A percentile compares a stretch with the other conserved stretches of the same genome.
phyloP scores from a whole-genome alignment of 2,329 filamentous ascomycete genomes.

The Beauveria asiatica region DNA sequence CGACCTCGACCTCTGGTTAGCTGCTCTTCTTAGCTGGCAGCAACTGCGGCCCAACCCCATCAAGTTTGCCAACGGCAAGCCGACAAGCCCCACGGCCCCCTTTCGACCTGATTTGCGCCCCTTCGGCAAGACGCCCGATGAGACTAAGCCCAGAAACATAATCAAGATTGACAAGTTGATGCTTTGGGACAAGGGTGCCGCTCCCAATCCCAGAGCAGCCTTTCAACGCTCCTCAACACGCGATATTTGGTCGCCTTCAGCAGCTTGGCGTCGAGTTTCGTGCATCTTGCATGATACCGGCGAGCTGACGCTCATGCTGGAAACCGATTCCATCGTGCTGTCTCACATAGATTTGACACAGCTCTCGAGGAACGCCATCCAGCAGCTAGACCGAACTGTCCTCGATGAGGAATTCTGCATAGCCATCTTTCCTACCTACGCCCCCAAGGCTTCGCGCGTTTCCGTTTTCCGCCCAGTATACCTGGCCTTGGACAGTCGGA shows the following conservation, averaged over 20 bases:
- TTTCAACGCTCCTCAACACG: conserved; percentile 49
- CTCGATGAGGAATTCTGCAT: conserved; percentile 90
- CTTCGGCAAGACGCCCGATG: conserved; percentile 27
- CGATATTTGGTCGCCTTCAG: conserved; percentile 43
- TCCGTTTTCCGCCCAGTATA: conserved; percentile 83
- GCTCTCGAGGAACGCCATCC: conserved; percentile 80
- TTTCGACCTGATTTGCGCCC: conserved; percentile 36
- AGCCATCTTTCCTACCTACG: conserved; percentile 90
- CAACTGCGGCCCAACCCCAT: conserved; percentile 56
- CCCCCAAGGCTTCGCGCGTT: conserved; percentile 61
- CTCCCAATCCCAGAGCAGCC: conserved; percentile 46
- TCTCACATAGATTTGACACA: conserved; percentile 82
- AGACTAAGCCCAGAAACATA: conserved; percentile 49
- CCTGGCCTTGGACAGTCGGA: conserved; percentile 73
- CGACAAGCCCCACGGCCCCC: conserved; percentile 24
- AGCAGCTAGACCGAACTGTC: conserved; percentile 82
- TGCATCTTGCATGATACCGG: conserved; percentile 94
- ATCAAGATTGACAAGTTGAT: conserved; percentile 93
- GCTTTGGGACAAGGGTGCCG: conserved; percentile 74
- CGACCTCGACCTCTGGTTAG: conserved; percentile 72
- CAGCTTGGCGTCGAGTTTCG: conserved; percentile 77
- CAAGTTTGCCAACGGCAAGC: conserved; percentile 40
- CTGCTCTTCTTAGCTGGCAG: conserved; percentile 74
- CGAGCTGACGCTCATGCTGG: conserved; percentile 82
- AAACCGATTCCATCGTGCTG: conserved; percentile 72